Base-by-base conservation (phyloP, 2,329 filamentous ascomycete species). In the Alternaria sp. region DNA sequence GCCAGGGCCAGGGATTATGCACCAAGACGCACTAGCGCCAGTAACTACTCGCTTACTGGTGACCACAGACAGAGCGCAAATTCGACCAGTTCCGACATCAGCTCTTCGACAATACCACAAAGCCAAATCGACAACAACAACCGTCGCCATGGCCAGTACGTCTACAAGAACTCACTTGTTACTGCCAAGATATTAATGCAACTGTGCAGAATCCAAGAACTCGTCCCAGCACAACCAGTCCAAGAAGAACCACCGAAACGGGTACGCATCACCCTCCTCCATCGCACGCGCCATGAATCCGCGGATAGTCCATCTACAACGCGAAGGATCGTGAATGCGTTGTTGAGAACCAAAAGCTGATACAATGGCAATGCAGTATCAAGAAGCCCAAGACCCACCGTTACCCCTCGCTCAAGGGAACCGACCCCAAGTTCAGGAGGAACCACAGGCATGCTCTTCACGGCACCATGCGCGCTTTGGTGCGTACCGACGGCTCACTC, bases 381-480 rank as follows among this genome's bases (percentile, higher is more conserved):
- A 98, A 98, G 92, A 98, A 97, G 92, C 95, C 95, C 73, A 97
- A 97, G 90, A 98, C 95, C 81, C 90, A 94, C 85, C 90, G 95
- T 87, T 99, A 99, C 87, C 95, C 95, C 73, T 98, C 94, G 77
- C 91, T 99, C 80, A 97, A 97, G 83, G 95, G 95, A 79, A 95
- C 93, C 83, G 95, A 99, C 86, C 94, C 95, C 82, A 99, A 99
- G 90, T 99, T 99, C 89, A 91, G 95, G 85, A 91, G 95, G 86
- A 99, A 99, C 89, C 95, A 99, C 88, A 93, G 93, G 88, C 94
- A 99, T 89, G 95, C 95, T 84, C 93, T 98, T 71, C 95, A 98
- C 88, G 95, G 95, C 84, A 99, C 94, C 82, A 93, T 92, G 88
- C 96, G 92, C 87, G 95, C 95, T 82, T 86, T 99, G 87, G 94